Conservation (phyloP, 352 stramenopile species). For the Thraustochytrium sp. region DNA sequence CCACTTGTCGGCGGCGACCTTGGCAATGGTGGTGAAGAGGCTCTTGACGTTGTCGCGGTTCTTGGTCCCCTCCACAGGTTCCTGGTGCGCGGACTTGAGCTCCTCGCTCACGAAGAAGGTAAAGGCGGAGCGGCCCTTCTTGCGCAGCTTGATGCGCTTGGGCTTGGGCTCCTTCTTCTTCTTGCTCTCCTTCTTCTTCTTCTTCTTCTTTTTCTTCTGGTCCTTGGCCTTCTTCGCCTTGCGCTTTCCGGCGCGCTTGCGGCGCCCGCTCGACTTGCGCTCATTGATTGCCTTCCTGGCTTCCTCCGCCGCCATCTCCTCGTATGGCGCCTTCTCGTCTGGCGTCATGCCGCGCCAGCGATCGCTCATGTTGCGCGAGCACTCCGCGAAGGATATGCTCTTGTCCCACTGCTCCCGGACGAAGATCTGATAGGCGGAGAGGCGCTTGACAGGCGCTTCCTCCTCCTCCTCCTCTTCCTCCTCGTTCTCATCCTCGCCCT, state of each 20-base stretch:
- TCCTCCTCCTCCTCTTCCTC: neutral
- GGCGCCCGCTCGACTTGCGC: too few species aligned
- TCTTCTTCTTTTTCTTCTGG: neutral
- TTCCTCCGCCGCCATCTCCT: neutral
- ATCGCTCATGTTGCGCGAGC: neutral
- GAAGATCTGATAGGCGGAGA: neutral
- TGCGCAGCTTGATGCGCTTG: neutral
- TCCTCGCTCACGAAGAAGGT: slow-evolving; percentile 23
- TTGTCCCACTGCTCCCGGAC: slow-evolving; percentile 9
- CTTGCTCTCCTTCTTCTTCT: neutral
- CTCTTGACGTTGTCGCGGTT: neutral
- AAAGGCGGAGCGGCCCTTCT: slow-evolving; percentile 26
- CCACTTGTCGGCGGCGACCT: neutral
- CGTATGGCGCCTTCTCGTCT: neutral
- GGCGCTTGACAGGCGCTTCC: neutral
- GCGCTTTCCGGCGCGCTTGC: neutral
- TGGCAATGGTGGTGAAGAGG: neutral
- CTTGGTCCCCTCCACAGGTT: neutral
- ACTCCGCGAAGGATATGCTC: neutral
- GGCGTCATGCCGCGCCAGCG: neutral
- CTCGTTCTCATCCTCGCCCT: neutral
- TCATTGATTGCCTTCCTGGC: too few species aligned
- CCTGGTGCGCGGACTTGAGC: slow-evolving; percentile 11
- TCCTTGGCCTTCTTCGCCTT: neutral
- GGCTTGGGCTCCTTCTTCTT: neutral